These are phyloP conservation scores for apple (Malus domestica) DNA, from an alignment of 306 rosid species.

Conservation along the genomic window DNA sequence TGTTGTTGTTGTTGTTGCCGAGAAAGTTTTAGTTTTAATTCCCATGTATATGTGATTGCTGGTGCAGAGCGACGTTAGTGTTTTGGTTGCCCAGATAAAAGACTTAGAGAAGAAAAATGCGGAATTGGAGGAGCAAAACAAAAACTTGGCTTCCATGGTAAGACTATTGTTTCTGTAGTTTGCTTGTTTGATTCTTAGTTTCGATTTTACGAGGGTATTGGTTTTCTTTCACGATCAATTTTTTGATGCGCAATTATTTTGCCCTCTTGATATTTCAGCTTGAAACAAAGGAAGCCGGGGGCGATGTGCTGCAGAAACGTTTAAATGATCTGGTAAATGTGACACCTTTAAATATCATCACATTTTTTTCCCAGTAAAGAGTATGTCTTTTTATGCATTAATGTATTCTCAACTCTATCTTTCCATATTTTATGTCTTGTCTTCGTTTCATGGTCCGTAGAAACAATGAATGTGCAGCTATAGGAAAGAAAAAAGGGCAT, in stretches of 20 bases:
- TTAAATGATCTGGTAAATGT: conserved; percentile 62
- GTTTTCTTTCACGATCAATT: background rate
- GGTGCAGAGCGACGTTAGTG: conserved; percentile 59
- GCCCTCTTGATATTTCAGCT: conserved; percentile 44
- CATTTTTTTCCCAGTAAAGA: background rate
- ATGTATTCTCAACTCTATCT: background rate
- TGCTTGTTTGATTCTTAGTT: background rate
- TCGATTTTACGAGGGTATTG: background rate
- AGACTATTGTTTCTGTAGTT: background rate
- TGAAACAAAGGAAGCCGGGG: conserved; percentile 54
- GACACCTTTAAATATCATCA: background rate
- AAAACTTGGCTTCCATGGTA: conserved; percentile 44
- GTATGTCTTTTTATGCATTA: background rate
- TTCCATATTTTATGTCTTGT: background rate
- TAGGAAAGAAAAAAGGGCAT: background rate
- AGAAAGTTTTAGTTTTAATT: background rate
- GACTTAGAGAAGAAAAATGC: conserved; percentile 60
- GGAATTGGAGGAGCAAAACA: conserved; percentile 61
- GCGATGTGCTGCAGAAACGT: conserved; percentile 47
- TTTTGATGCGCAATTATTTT: conserved; percentile 15
- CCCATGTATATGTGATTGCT: background rate
- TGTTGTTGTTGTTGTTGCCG: too few relatives aligned
- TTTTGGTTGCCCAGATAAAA: conserved; percentile 63
- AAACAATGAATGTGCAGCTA: background rate
- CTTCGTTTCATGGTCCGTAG: background rate